Evolutionary conservation across 2,329 filamentous ascomycete species (phyloP).

Genomic region (Pleurostoma richardsiae): DNA sequence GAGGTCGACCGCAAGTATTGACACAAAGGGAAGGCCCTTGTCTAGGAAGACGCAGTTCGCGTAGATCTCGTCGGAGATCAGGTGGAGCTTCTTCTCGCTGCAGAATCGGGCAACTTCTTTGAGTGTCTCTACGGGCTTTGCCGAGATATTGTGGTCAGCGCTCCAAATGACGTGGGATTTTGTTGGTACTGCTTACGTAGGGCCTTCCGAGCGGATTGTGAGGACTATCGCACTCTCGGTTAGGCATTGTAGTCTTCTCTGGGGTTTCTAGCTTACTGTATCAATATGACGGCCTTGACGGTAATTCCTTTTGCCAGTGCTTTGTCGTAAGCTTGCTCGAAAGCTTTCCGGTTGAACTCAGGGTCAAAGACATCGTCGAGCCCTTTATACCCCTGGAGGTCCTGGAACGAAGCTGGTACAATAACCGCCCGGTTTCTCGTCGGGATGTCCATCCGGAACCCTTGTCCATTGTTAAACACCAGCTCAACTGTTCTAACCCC

Average conservation of each 20-base stretch:
- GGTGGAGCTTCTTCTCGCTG: slow-evolving; percentile 38
- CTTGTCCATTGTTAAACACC: background rate
- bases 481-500: too few relatives aligned
- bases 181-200: slow-evolving; percentile 14
- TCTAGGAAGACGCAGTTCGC: slow-evolving; percentile 38
- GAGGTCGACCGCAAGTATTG: slow-evolving; percentile 36
- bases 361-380: slow-evolving; percentile 15
- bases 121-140: slow-evolving; percentile 15
- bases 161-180: background rate
- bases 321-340: slow-evolving; percentile 8
- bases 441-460: slow-evolving; percentile 15
- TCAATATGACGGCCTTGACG: slow-evolving; percentile 7
- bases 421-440: slow-evolving; percentile 10
- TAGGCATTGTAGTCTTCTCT: background rate
- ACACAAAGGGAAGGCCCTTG: slow-evolving; percentile 32
- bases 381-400: slow-evolving; percentile 8
- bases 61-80: slow-evolving; percentile 41
- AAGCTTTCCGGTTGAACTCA: slow-evolving; percentile 7
- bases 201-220: slow-evolving; percentile 25
- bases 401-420: slow-evolving; percentile 10
- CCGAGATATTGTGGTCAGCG: background rate
- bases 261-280: slow-evolving; percentile 4
- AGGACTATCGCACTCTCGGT: slow-evolving; percentile 12
- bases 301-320: slow-evolving; percentile 6
- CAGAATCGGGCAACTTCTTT: slow-evolving; percentile 25